phyloP scores from a whole-genome alignment of 176 grass and related monocot species.

The Carex myosuroides region DNA sequence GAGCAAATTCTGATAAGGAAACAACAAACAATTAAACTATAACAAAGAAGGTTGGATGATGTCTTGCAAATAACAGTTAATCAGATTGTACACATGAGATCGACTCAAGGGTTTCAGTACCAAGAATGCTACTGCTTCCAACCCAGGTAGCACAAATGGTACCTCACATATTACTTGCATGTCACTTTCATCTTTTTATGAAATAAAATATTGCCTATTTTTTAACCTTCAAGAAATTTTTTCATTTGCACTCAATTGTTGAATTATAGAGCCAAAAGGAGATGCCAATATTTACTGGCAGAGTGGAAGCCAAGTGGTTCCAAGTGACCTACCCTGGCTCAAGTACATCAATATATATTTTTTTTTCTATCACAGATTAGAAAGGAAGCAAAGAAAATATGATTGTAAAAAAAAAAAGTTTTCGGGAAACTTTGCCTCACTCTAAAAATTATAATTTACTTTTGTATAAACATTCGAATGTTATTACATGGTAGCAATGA shows the following conservation, averaged over 20 bases:
- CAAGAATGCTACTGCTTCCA: not conserved
- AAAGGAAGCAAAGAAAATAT: not conserved
- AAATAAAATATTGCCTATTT: not conserved
- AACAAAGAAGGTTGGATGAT: not conserved
- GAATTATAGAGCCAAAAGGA: not conserved
- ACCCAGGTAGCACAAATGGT: not conserved
- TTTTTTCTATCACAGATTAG: not conserved
- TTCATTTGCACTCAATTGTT: not conserved
- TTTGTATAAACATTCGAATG: not conserved
- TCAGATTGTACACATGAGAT: not conserved
- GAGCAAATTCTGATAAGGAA: slow-evolving; percentile 65
- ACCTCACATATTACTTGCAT: not conserved
- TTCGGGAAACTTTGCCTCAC: not conserved
- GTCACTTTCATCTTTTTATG: not conserved
- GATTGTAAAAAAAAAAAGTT: not conserved
- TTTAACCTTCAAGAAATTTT: not conserved
- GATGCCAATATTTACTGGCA: not conserved
- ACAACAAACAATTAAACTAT: slow-evolving; percentile 10
- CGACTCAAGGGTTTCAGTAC: not conserved
- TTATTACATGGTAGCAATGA: not conserved
- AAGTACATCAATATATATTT: not conserved
- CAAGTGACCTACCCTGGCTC: not conserved
- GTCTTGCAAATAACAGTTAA: not conserved
- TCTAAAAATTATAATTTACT: not conserved
- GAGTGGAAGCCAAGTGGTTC: not conserved